phyloP scores from a whole-genome alignment of 352 stramenopile genomes.

The Elongisporangium undulatum region DNA sequence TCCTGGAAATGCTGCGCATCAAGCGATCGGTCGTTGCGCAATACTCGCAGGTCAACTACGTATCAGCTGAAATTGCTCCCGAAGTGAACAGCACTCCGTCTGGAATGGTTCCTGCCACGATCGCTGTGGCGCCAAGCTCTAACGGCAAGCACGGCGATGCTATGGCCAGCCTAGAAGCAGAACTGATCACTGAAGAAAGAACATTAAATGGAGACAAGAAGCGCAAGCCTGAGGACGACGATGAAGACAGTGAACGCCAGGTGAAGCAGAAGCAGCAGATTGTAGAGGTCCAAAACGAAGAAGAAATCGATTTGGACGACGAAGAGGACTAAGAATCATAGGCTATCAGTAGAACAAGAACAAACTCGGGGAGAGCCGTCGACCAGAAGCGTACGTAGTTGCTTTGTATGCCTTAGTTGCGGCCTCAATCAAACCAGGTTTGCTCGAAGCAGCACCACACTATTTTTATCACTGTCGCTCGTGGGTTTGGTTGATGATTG shows the following conservation, averaged over 20 bases:
- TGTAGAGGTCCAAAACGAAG: constrained; percentile 73
- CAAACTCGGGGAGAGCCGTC: constrained; percentile 4
- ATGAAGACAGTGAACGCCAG: constrained; percentile 64
- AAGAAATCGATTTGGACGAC: constrained; percentile 94
- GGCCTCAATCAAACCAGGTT: neutral
- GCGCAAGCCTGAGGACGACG: constrained; percentile 55
- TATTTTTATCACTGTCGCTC: neutral
- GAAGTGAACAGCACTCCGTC: constrained; percentile 22
- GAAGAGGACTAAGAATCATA: constrained; percentile 58
- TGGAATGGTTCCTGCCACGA: constrained; percentile 55
- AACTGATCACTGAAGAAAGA: constrained; percentile 49
- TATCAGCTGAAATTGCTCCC: constrained; percentile 87
- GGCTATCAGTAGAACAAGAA: constrained; percentile 9
- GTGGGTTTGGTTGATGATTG: neutral
- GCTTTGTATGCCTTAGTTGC: neutral
- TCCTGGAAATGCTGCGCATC: constrained; percentile 98
- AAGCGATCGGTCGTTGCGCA: constrained; percentile 96
- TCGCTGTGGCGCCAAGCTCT: constrained; percentile 23
- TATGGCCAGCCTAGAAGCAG: constrained; percentile 83
- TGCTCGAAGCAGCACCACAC: neutral
- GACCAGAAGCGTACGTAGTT: constrained; percentile 1
- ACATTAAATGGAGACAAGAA: constrained; percentile 36
- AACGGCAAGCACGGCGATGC: constrained; percentile 62
- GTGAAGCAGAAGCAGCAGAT: constrained; percentile 74
- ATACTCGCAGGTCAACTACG: constrained; percentile 97